Conservation (phyloP, 106 monocot genomes). For the Dioscorea dumetorum region DNA sequence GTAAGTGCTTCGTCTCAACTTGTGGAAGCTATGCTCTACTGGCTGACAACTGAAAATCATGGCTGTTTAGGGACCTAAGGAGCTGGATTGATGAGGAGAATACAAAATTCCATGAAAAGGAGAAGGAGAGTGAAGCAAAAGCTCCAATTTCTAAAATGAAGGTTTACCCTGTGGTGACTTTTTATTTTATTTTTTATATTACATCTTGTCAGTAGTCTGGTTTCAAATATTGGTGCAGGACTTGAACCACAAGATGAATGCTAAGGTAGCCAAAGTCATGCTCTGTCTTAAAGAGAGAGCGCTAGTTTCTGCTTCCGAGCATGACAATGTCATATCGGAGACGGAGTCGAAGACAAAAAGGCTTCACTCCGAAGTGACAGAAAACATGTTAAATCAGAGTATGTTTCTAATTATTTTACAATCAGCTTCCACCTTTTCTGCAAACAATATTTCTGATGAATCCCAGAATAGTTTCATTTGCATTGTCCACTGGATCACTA, state of each 20-base stretch:
- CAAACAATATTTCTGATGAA: no score
- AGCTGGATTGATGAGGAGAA: conserved; percentile 49
- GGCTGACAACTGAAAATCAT: not conserved
- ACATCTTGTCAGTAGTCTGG: not conserved
- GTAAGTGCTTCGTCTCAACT: conserved; percentile 24
- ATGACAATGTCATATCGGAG: conserved; percentile 37
- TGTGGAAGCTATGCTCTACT: not conserved
- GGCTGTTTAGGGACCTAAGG: conserved; percentile 37
- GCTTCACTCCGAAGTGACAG: conserved; percentile 34
- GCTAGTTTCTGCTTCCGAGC: conserved; percentile 32
- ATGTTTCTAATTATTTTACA: not conserved
- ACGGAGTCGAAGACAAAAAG: conserved; percentile 33
- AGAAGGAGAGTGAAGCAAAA: conserved; percentile 33
- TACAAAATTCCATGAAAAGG: conserved; percentile 31
- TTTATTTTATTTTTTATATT: not conserved
- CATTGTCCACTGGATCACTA: no score
- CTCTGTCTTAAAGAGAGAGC: conserved; percentile 25
- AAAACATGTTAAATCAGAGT: conserved; percentile 29
- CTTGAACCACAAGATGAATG: conserved; percentile 55
- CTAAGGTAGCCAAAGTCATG: conserved; percentile 43
- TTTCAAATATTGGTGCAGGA: conserved; percentile 12
- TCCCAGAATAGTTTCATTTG: no score
- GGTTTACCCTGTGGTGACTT: conserved; percentile 15
- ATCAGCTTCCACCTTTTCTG: no score
- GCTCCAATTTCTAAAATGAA: conserved; percentile 39